A percentile compares a stretch with the other conserved stretches of the same genome.
Evolutionary conservation across 108 stramenopile species (phyloP).

Genomic region (Fistulifera pelliculosa): DNA sequence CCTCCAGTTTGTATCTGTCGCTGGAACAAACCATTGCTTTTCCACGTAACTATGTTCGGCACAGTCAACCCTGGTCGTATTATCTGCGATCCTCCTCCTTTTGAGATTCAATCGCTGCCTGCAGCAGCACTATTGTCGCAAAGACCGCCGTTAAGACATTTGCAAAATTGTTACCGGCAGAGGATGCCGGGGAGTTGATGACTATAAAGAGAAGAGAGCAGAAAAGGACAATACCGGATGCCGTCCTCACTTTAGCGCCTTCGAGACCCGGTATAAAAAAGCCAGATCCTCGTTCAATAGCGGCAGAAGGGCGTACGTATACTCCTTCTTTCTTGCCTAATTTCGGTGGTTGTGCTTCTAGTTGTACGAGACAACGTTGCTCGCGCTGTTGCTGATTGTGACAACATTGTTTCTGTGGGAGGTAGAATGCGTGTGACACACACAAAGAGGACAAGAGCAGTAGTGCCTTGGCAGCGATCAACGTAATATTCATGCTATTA

Average conservation of each 20-base stretch:
- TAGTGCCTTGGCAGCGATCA: too few relatives aligned
- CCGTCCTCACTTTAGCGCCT: conserved; percentile 69
- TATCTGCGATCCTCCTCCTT: background rate
- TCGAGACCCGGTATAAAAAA: conserved; percentile 95
- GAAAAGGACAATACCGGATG: conserved; percentile 44
- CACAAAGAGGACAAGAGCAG: too few relatives aligned
- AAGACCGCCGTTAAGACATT: conserved; percentile 47
- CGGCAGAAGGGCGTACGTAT: conserved; percentile 87
- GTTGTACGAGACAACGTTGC: background rate
- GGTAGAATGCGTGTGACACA: too few relatives aligned
- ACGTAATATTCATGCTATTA: too few relatives aligned
- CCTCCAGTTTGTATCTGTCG: conserved; percentile 9
- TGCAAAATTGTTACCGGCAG: conserved; percentile 12
- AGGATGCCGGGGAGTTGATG: background rate
- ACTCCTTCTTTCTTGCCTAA: conserved; percentile 33
- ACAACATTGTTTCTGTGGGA: too few relatives aligned
- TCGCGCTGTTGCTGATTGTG: background rate
- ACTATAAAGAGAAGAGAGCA: conserved; percentile 25
- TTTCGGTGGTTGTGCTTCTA: background rate
- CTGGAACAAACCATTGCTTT: conserved; percentile 12
- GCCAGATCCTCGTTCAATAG: conserved; percentile 89
- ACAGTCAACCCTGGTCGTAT: background rate
- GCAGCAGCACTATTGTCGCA: conserved; percentile 51
- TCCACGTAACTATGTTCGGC: background rate
- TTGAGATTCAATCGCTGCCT: conserved; percentile 55